phyloP scores from a whole-genome alignment of 768 basidiomycete genomes.

The Ramaria sp. region DNA sequence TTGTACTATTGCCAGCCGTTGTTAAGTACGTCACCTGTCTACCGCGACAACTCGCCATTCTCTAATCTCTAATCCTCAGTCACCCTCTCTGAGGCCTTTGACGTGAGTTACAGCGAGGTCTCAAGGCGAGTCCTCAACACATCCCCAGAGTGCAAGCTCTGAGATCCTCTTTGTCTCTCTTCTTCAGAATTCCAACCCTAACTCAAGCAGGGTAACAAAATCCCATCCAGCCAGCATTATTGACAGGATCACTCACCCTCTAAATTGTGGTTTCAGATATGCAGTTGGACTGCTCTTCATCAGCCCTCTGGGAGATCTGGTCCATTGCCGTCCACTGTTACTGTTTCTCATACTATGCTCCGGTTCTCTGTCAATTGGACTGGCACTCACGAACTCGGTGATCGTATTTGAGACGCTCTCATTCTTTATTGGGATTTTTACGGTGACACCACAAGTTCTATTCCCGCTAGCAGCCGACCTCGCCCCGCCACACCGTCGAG shows the following conservation, averaged over 20 bases:
- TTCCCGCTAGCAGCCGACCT: conserved; percentile 76
- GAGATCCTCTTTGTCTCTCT: background rate
- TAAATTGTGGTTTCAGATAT: conserved; percentile 36
- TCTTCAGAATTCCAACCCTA: conserved; percentile 20
- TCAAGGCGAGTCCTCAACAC: conserved; percentile 6
- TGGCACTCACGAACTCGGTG: conserved; percentile 50
- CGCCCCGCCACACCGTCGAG: conserved; percentile 61
- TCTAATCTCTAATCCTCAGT: conserved; percentile 11
- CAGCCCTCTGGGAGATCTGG: conserved; percentile 74
- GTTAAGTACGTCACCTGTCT: conserved; percentile 37
- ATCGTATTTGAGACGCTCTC: conserved; percentile 53
- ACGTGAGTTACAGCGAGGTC: conserved; percentile 11
- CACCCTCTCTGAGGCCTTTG: conserved; percentile 17
- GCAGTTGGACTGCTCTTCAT: conserved; percentile 63
- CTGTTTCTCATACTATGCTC: conserved; percentile 45
- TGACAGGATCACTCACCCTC: conserved; percentile 16
- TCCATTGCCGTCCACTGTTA: conserved; percentile 62
- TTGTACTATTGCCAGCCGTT: conserved; percentile 79
- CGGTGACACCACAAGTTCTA: conserved; percentile 67
- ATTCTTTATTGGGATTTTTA: conserved; percentile 59
- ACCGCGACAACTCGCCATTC: background rate
- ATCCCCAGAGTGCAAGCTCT: background rate
- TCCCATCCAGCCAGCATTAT: background rate
- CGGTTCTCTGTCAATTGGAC: conserved; percentile 53
- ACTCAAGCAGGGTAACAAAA: conserved; percentile 18